Base-by-base conservation (phyloP, 2,329 filamentous ascomycete genomes). In the Epichloe glyceriae region DNA sequence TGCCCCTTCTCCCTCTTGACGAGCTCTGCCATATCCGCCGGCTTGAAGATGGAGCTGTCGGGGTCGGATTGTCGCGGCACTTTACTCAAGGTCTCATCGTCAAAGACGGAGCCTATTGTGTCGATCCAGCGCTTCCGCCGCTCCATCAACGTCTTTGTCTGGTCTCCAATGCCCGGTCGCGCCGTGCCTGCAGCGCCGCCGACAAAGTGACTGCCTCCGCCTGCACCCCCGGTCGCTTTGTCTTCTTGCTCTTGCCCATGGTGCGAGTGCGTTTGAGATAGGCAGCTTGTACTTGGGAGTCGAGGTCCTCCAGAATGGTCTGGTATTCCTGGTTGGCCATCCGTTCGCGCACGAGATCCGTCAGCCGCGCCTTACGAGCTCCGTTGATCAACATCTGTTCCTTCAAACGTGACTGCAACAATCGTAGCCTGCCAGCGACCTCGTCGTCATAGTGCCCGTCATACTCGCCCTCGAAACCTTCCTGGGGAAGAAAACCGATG, bases 261-360 rank as follows among this genome's bases (percentile, higher is more conserved):
- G 88, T 95, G 45, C 93, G 83, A 30, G 91, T 97, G 22, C 93
- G 86, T 71, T 98, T 98, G 43, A 95, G 82, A 63, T 97, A 98
- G 3, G 93, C 91, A 48, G 88, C 85, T 63, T 97, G 90, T 41
- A 97, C 89, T 64, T 97, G 93, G 41, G 83, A 82, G 72, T 98
- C 93, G 20, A 98, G 82, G 65, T 98, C 93, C 64, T 98, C 93
- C 47, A 94, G 84, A 59, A 98, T 98, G 51, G 89, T 96, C 65
- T 85, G 86, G 72, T 95, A 98, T 65, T 98, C 93, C 64, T 98
- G 93, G 69, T 93, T 84, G 0, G 93, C 93, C 80, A 98, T 91
- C 57, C 88, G 83, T 64, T 95, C 90, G 59, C 89, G 86, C 7
- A 93, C 88, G 30, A 96, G 76, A 38, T 96, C 90, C 1, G 88